phyloP scores from a whole-genome alignment of 352 stramenopile genomes.

The Phytophthora crassamura region DNA sequence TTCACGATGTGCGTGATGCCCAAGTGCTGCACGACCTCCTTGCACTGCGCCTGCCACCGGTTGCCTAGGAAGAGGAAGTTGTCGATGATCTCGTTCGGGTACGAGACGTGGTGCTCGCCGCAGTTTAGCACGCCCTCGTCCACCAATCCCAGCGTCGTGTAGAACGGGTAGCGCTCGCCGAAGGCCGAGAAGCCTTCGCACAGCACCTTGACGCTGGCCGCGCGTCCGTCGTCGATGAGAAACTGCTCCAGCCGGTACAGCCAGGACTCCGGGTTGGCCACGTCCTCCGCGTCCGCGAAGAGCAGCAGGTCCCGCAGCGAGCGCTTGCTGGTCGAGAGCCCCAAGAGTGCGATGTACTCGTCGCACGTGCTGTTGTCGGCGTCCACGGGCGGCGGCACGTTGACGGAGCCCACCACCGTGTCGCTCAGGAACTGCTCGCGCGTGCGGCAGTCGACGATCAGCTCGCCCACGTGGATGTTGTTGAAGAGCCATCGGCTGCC shows the following conservation, averaged over 20 bases:
- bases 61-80: conserved; percentile 77
- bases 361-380: conserved; percentile 17
- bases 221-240: conserved; percentile 53
- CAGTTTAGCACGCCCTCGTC: conserved; percentile 36
- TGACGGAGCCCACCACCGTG: conserved; percentile 60
- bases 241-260: conserved; percentile 46
- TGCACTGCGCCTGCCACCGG: conserved; percentile 72
- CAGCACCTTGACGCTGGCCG: conserved; percentile 54
- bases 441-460: conserved; percentile 66
- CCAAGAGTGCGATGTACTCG: conserved; percentile 29
- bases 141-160: conserved; percentile 44
- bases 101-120: conserved; percentile 52
- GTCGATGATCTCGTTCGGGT: conserved; percentile 75
- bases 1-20: conserved; percentile 82
- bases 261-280: conserved; percentile 38
- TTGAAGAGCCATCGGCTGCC: conserved; percentile 79
- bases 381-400: conserved; percentile 52
- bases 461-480: conserved; percentile 66
- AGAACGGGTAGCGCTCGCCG: conserved; percentile 67
- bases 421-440: conserved; percentile 37
- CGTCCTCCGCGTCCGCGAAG: conserved; percentile 44
- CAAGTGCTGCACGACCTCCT: conserved; percentile 59
- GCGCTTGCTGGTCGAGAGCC: conserved; percentile 41
- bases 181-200: conserved; percentile 52
- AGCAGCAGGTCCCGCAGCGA: conserved; percentile 63